Percentiles rank a stretch among this genome's conserved stretches.
These are phyloP conservation scores for Neoboletus subvelutipes DNA, from an alignment of 768 basidiomycete genomes.

Conservation along the genomic window DNA sequence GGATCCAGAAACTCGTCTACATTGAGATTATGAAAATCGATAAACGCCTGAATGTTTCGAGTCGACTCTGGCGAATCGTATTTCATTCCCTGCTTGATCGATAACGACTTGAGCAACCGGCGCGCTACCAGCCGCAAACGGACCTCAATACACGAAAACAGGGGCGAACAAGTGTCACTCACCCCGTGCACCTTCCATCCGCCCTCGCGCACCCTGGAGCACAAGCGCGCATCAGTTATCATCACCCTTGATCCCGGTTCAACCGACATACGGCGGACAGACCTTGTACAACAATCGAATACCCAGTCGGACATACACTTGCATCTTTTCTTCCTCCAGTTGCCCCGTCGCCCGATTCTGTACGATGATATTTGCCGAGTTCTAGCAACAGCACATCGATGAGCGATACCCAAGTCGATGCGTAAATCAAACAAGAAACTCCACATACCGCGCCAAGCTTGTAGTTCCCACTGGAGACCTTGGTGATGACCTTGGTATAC, in stretches of 20 bases:
- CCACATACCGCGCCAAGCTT: constrained; percentile 77
- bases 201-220: constrained; percentile 69
- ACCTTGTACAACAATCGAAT: constrained; percentile 91
- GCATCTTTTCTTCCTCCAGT: constrained; percentile 98
- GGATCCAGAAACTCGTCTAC: constrained; percentile 83
- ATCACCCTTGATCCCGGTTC: neutral
- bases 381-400: constrained; percentile 43
- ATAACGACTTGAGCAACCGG: constrained; percentile 82
- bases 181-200: constrained; percentile 91
- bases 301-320: constrained; percentile 88
- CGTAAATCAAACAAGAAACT: neutral
- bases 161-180: constrained; percentile 22
- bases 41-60: constrained; percentile 81
- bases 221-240: neutral
- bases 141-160: neutral
- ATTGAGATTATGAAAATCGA: constrained; percentile 86
- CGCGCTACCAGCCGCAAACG: constrained; percentile 50
- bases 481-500: constrained; percentile 87
- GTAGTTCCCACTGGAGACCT: constrained; percentile 86
- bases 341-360: constrained; percentile 92
- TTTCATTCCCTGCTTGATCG: constrained; percentile 92
- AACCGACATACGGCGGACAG: constrained; percentile 7
- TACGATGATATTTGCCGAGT: constrained; percentile 97
- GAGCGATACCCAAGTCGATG: neutral
- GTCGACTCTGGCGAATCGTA: constrained; percentile 87